These are phyloP conservation scores for Xylaria bambusicola DNA, from an alignment of 495 filamentous ascomycete genomes.

Conservation along the genomic window DNA sequence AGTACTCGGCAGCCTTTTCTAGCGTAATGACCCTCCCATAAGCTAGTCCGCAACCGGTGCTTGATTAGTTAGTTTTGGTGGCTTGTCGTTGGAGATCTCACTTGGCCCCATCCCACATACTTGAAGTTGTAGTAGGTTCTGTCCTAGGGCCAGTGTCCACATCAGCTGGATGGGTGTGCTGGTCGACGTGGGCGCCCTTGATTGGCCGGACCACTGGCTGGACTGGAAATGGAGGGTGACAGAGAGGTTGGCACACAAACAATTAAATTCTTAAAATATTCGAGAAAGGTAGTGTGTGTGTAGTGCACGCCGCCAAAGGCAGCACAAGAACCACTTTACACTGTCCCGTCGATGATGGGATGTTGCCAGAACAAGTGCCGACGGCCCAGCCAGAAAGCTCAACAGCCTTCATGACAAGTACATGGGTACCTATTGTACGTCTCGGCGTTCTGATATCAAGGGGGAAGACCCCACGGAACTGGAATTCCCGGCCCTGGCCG, in stretches of 20 bases:
- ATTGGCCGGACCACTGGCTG: conserved; percentile 32
- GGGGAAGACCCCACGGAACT: neutral
- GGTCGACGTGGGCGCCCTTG: conserved; percentile 35
- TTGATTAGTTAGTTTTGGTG: conserved; percentile 25
- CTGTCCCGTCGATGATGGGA: conserved; percentile 7
- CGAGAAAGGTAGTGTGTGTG: neutral
- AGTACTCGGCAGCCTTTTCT: neutral
- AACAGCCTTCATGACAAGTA: too few relatives aligned
- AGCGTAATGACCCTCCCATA: neutral
- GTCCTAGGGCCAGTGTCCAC: conserved; percentile 19
- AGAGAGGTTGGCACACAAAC: conserved; percentile 33
- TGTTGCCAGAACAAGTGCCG: neutral
- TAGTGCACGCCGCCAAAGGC: neutral
- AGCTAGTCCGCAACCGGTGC: conserved; percentile 25
- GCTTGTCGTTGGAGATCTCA: conserved; percentile 24
- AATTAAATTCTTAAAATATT: conserved; percentile 3
- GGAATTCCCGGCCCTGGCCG: neutral
- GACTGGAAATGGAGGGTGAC: conserved; percentile 31
- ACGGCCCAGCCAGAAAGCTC: conserved; percentile 1
- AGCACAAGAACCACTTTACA: neutral
- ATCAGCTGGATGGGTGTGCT: conserved; percentile 29
- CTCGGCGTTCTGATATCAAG: neutral
- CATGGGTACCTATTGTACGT: neutral
- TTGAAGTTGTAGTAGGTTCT: too few relatives aligned
- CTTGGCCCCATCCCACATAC: conserved; percentile 20